Conservation (phyloP, 352 stramenopile genomes). For the Thalassiosira livingstoniorum region DNA sequence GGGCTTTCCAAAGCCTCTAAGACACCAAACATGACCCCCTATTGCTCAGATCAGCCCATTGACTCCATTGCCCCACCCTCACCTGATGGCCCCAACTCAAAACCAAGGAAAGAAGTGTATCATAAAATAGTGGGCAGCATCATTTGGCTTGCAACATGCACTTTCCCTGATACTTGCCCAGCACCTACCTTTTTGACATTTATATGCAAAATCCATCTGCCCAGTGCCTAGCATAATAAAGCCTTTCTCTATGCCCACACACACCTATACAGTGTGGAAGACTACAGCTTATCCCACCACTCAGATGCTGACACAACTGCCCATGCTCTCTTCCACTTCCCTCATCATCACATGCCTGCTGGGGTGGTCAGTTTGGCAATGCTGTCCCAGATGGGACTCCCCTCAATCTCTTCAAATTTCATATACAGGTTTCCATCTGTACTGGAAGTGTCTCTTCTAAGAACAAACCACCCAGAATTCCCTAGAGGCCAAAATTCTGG, state of each 20-base stretch:
- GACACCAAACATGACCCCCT: constrained; percentile 34
- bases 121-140: constrained; percentile 30
- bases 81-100: constrained; percentile 2
- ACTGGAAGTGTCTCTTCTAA: constrained; percentile 12
- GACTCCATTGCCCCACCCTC: constrained; percentile 16
- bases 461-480: constrained; percentile 11
- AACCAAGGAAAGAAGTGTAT: constrained; percentile 15
- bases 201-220: too few relatives aligned
- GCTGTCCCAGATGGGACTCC: too few relatives aligned
- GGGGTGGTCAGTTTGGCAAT: too few relatives aligned
- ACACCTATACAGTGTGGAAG: background rate
- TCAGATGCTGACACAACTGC: background rate
- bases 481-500: constrained; percentile 32
- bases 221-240: too few relatives aligned
- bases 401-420: constrained; percentile 1
- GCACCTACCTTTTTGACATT: too few relatives aligned
- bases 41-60: constrained; percentile 31
- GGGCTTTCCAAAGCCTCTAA: constrained; percentile 3
- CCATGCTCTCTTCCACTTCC: too few relatives aligned
- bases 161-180: background rate
- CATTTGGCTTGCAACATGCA: constrained; percentile 25
- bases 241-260: background rate
- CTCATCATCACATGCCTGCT: background rate
- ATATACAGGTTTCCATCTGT: constrained; percentile 6
- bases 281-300: background rate